A percentile compares a stretch with the other conserved stretches of the same genome.
Evolutionary conservation across 2,329 filamentous ascomycete genomes (phyloP).

Genomic region (Fusarium pininemorale): DNA sequence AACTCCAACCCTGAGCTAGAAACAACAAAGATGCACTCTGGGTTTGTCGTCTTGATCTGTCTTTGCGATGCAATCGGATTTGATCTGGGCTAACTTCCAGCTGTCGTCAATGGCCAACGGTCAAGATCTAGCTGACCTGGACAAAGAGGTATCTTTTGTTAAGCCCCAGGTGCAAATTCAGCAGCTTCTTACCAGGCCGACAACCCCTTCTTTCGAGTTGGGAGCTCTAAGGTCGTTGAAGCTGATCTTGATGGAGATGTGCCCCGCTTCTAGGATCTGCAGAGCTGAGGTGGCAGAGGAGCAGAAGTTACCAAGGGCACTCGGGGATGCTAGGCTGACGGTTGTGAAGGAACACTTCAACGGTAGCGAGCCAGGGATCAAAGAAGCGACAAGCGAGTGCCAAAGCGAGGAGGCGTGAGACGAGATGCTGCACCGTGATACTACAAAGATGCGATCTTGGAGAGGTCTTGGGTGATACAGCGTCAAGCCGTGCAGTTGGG

Average conservation of each 20-base stretch:
- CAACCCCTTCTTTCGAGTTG: constrained; percentile 11
- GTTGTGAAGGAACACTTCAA: constrained; percentile 13
- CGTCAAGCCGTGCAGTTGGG: constrained; percentile 59
- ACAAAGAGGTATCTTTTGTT: neutral
- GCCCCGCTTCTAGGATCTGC: constrained; percentile 38
- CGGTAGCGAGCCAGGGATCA: constrained; percentile 24
- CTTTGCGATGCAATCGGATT: constrained; percentile 3
- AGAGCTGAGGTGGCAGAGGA: constrained; percentile 31
- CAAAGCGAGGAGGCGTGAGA: constrained; percentile 53
- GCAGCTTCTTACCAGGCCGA: constrained; percentile 3
- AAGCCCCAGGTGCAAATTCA: neutral
- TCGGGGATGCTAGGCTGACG: constrained; percentile 13
- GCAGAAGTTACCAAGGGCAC: constrained; percentile 17
- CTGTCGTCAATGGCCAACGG: constrained; percentile 8
- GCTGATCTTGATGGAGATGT: constrained; percentile 22
- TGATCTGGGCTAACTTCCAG: neutral
- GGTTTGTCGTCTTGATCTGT: neutral
- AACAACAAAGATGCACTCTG: constrained; percentile 10
- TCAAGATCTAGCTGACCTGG: neutral
- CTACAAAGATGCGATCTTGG: constrained; percentile 57
- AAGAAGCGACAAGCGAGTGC: constrained; percentile 44
- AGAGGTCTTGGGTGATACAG: constrained; percentile 58
- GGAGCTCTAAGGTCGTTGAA: constrained; percentile 20
- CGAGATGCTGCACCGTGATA: constrained; percentile 63
- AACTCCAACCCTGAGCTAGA: constrained; percentile 22